A percentile compares a stretch with the other conserved stretches of the same genome.
Evolutionary conservation across 768 basidiomycete genomes (phyloP).

Genomic region (Amanita molliuscula): DNA sequence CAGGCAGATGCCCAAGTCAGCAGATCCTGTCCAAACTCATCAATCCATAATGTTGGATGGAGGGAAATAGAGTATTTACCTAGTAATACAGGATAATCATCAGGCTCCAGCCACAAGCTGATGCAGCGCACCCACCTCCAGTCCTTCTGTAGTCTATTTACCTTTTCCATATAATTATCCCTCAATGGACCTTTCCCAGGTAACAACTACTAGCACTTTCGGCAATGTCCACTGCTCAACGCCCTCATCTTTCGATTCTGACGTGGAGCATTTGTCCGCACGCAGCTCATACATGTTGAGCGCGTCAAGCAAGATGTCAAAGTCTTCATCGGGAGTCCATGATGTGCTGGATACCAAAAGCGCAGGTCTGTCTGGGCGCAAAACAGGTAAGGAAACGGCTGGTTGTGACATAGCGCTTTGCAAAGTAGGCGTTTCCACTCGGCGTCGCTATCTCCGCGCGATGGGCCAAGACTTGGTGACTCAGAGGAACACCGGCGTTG

Average conservation of each 20-base stretch:
- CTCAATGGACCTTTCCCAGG: constrained; percentile 83
- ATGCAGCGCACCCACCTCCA: constrained; percentile 78
- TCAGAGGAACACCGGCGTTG: constrained; percentile 8
- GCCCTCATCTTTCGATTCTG: constrained; percentile 2
- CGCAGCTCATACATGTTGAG: constrained; percentile 58
- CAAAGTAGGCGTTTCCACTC: constrained; percentile 15
- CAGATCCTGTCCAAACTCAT: constrained; percentile 46
- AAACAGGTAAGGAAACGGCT: constrained; percentile 28
- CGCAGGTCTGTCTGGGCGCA: constrained; percentile 70
- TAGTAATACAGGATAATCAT: constrained; percentile 82
- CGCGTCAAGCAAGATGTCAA: constrained; percentile 71
- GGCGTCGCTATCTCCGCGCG: constrained; percentile 8
- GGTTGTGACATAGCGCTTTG: constrained; percentile 20
- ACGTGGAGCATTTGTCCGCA: constrained; percentile 22
- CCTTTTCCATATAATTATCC: constrained; percentile 60
- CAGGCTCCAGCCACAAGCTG: constrained; percentile 81
- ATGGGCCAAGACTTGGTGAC: background rate
- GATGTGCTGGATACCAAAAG: constrained; percentile 87
- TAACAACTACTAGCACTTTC: constrained; percentile 74
- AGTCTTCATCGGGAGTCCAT: constrained; percentile 98
- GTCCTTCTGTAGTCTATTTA: constrained; percentile 44
- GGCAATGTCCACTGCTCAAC: constrained; percentile 35
- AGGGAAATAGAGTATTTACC: constrained; percentile 30
- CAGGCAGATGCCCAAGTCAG: constrained; percentile 85
- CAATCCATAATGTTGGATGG: background rate